Conservation (phyloP, 108 stramenopile genomes). For the Epithemia pelagica region DNA sequence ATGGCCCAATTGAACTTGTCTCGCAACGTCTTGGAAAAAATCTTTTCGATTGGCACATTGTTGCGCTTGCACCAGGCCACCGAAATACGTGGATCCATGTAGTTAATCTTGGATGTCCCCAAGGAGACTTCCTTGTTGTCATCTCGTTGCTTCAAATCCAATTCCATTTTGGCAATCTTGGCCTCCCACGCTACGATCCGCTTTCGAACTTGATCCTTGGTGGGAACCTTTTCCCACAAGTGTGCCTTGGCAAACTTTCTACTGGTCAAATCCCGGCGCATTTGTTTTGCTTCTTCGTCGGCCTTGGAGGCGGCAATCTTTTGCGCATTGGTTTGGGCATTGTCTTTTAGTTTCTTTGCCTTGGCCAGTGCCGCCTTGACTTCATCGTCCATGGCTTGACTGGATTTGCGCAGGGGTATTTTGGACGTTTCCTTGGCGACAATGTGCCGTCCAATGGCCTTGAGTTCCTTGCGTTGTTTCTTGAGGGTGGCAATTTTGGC, state of each 20-base stretch:
- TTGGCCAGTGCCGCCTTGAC: constrained; percentile 59
- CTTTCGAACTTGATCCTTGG: constrained; percentile 74
- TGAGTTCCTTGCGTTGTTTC: constrained; percentile 81
- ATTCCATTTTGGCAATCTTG: constrained; percentile 87
- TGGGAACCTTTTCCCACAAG: constrained; percentile 84
- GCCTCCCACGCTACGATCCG: constrained; percentile 75
- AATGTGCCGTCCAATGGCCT: constrained; percentile 59
- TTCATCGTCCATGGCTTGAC: constrained; percentile 53
- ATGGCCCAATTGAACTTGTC: constrained; percentile 99
- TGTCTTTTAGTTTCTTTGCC: constrained; percentile 89
- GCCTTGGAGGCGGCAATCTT: constrained; percentile 89
- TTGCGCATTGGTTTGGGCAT: constrained; percentile 89
- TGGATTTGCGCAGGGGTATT: constrained; percentile 71
- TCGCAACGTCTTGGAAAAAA: constrained; percentile 93
- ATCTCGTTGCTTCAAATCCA: constrained; percentile 95
- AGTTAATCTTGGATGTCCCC: constrained; percentile 96
- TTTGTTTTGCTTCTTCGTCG: constrained; percentile 75
- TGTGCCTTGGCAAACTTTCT: constrained; percentile 80
- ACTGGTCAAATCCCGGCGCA: constrained; percentile 51
- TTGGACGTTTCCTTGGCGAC: constrained; percentile 51
- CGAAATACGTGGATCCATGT: constrained; percentile 98
- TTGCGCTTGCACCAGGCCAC: constrained; percentile 99
- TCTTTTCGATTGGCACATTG: constrained; percentile 92
- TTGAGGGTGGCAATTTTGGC: constrained; percentile 75
- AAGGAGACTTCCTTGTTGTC: constrained; percentile 98